Percentiles rank a stretch among this genome's conserved stretches.
phyloP scores from a whole-genome alignment of 805 yeast genomes.

The Ogataea methanolica region DNA sequence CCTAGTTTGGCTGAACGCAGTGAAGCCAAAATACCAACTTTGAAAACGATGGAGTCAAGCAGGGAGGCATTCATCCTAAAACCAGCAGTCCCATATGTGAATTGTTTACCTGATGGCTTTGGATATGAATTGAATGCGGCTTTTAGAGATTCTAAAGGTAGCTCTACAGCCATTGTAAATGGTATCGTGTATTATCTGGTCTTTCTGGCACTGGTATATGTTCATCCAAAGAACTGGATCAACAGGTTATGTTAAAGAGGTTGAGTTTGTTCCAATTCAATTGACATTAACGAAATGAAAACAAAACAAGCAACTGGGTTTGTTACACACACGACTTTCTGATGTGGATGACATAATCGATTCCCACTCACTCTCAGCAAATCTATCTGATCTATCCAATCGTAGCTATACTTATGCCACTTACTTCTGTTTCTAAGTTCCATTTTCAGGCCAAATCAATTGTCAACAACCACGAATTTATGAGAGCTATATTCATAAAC shows the following conservation, averaged over 20 bases:
- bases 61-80: constrained; percentile 70
- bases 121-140: constrained; percentile 29
- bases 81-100: constrained; percentile 95
- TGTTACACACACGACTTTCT: neutral
- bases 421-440: neutral
- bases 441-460: no score
- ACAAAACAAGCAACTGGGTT: neutral
- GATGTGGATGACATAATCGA: no score
- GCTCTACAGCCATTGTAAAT: neutral
- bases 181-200: neutral
- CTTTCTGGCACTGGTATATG: neutral
- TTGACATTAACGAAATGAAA: neutral
- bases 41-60: constrained; percentile 76
- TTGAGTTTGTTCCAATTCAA: neutral
- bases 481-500: no score
- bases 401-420: neutral
- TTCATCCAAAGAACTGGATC: neutral
- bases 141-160: constrained; percentile 8
- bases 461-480: no score
- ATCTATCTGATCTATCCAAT: neutral
- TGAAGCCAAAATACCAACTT: constrained; percentile 79
- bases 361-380: neutral
- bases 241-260: neutral
- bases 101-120: constrained; percentile 40
- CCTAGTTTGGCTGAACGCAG: constrained; percentile 69